Evolutionary conservation across 768 basidiomycete species (phyloP), one percentile per base, ranked within the genome.

Genomic region (Glaciozyma martinii): DNA sequence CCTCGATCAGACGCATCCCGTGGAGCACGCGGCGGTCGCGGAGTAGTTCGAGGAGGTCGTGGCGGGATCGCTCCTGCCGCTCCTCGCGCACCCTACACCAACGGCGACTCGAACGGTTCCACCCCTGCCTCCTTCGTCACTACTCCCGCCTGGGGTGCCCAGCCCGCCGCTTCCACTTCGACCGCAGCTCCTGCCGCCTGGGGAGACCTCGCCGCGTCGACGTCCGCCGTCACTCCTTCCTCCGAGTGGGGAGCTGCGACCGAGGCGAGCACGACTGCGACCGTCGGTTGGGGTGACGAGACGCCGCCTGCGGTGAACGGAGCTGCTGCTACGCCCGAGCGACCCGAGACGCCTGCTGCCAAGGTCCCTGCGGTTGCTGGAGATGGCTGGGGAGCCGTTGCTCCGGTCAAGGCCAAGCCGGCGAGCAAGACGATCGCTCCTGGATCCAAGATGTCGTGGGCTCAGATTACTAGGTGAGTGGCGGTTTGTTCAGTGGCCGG

Each of bases 361-460:
- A 29, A 40, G 27, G 60, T 58, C 23, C 30, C 27, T 10, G 59
- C 63, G n/a, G 52, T 10, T 23, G 9, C 21, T 32, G 32, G 30
- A 15, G 53, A 56, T n/a, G 55, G 55, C n/a, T 56, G 55, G 55
- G 50, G 27, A 9, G 27, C 53, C 9, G 29, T 32, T 40, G n/a
- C 62, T 9, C 16, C 58, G 42, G 12, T 30, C 9, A 50, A 60
- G 30, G n/a, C 50, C 27, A 57, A 43, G 19, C 46, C 55, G 18
- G 33, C 16, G 9, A 54, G 25, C 37, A 59, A 58, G 37, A 53
- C 42, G 25, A 70, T 70, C 49, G 62, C 65, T 5, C 62, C 68
- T 8, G 68, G 68, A 44, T 44, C 57, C 9, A 70, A 64, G 49
- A 47, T 64, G n/a, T 70, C 68, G 56, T 70, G 68, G 68, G 68